Base-by-base conservation (phyloP, 768 basidiomycete species). In the Melanogaster broomeanus region DNA sequence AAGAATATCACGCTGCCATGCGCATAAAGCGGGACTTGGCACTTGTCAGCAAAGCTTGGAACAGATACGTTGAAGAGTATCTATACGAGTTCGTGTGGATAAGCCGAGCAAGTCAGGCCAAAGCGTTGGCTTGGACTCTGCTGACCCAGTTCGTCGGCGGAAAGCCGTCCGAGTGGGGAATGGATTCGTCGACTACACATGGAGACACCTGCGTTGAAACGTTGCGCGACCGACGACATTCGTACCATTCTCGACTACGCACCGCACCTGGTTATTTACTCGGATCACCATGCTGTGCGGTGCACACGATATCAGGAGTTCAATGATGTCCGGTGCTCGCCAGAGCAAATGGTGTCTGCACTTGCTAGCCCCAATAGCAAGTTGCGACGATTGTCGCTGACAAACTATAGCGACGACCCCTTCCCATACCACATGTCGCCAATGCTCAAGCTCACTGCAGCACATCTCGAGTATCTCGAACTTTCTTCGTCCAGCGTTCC, bases 1-100 rank as follows among this genome's bases (percentile, higher is more conserved):
- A 66, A 6, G 70, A 74, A 22, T 84, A 90, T 61, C 70, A 72
- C 30, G 49, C 66, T 2, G 60, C 69, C 50, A 80, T 87, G 75
- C 62, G 59, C 11, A 68, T 70, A 54, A 87, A 87, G 61, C 68
- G 72, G 21, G 66, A 67, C 45, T 63, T 87, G 22, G 72, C 81
- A 7, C 72, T 78, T 40, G 85, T 90, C 6, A 82, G 69, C 62
- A 73, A 76, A 38, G 66, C 72, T 9, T 90, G 84, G 81, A 72
- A 81, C 60, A 71, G 62, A 31, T 72, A 80, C 45, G 70, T 76
- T 4, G 81, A 82, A 58, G 77, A 78, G 48, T 76, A 80, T 38
- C 66, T 88, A 16, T 88, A 78, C 68, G 84, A 88, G 61, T 83
- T 80, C 63, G 77, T 88, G 33, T 88, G 88, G 88, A 82, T 90